Conservation (phyloP, 208 protist genomes). For the Trypanosoma mega region DNA sequence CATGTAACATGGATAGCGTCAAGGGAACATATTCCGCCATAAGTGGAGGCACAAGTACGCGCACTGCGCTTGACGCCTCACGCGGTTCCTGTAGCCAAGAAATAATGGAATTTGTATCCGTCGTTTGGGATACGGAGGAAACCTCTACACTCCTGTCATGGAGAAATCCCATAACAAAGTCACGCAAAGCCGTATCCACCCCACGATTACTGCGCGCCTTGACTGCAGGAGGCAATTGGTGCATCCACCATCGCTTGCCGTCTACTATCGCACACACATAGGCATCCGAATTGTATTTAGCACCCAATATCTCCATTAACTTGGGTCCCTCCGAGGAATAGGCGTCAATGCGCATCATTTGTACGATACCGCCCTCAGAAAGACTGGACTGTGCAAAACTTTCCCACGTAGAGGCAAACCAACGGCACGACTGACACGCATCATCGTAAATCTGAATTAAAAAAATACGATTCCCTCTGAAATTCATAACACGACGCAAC, state of each 20-base stretch:
- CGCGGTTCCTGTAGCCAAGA: conserved; percentile 51
- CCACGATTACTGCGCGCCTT: conserved; percentile 31
- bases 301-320: conserved; percentile 41
- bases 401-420: conserved; percentile 66
- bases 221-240: conserved; percentile 37
- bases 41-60: conserved; percentile 25
- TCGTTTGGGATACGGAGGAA: conserved; percentile 26
- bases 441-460: conserved; percentile 82
- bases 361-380: conserved; percentile 47
- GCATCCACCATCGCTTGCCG: conserved; percentile 58
- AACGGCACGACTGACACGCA: conserved; percentile 52
- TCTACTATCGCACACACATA: conserved; percentile 65
- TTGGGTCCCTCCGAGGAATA: conserved; percentile 39
- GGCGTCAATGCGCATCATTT: conserved; percentile 85
- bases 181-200: conserved; percentile 41
- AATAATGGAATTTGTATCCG: conserved; percentile 37
- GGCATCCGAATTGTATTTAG: conserved; percentile 20
- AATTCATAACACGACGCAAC: conserved; percentile 54
- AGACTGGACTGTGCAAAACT: conserved; percentile 60
- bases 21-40: conserved; percentile 53
- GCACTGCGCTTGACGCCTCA: conserved; percentile 24
- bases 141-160: conserved; percentile 41
- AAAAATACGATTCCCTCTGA: conserved; percentile 65
- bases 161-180: conserved; percentile 83
- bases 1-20: conserved; percentile 56